These are phyloP conservation scores for Rhizoclosmatium sp. DNA, from an alignment of 192 early-diverging fungal genomes.

Conservation along the genomic window DNA sequence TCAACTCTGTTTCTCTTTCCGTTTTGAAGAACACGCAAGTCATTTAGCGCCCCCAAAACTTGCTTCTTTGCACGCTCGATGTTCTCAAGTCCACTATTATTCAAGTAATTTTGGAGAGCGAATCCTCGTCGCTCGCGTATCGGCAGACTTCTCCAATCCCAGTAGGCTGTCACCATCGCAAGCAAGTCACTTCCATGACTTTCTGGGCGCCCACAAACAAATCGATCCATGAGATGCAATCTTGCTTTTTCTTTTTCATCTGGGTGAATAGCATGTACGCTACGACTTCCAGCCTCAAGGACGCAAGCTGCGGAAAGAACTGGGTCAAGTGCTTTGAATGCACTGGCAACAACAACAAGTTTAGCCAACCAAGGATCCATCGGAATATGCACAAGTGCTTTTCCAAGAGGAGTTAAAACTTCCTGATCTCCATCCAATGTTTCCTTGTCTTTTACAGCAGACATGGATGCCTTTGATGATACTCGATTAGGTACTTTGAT, in stretches of 20 bases:
- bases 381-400: constrained; percentile 65
- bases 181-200: constrained; percentile 52
- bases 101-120: constrained; percentile 45
- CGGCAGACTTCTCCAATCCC: constrained; percentile 42
- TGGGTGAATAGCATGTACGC: constrained; percentile 57
- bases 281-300: constrained; percentile 57
- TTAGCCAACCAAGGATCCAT: constrained; percentile 77
- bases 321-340: constrained; percentile 77
- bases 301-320: constrained; percentile 70
- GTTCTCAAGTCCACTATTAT: constrained; percentile 43
- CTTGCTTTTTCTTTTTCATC: constrained; percentile 50
- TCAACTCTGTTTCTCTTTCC: constrained; percentile 7
- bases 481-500: neutral
- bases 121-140: constrained; percentile 34
- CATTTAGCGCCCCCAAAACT: constrained; percentile 46
- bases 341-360: constrained; percentile 73
- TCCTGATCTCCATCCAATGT: constrained; percentile 42
- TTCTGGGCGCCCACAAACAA: constrained; percentile 26
- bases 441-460: neutral
- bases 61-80: constrained; percentile 50
- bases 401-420: constrained; percentile 69
- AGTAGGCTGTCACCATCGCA: constrained; percentile 46
- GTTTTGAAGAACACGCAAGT: constrained; percentile 34
- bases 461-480: neutral
- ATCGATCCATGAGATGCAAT: constrained; percentile 42